These are phyloP conservation scores for Penstemon barbatus DNA, from an alignment of 257 asterid genomes.

Conservation along the genomic window DNA sequence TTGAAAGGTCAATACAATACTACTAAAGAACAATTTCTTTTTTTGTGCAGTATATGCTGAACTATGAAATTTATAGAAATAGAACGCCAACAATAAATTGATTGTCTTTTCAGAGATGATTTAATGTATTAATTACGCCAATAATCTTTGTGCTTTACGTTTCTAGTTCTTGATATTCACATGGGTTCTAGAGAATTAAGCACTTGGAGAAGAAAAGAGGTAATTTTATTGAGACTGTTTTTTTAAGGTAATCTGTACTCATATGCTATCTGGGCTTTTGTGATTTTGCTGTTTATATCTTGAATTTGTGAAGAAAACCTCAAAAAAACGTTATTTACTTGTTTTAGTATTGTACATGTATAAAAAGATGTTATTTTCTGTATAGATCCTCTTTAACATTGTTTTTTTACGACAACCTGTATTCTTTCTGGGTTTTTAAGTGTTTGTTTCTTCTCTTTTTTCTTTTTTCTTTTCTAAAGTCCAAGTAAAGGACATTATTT, in stretches of 20 bases:
- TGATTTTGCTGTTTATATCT: constrained; percentile 21
- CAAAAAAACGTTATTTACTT: neutral
- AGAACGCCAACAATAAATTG: too few relatives aligned
- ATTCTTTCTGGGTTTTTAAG: neutral
- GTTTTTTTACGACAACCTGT: neutral
- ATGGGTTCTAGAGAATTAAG: neutral
- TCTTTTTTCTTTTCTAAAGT: neutral
- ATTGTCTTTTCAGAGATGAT: too few relatives aligned
- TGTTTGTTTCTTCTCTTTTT: neutral
- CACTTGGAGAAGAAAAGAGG: constrained; percentile 13
- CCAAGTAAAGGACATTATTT: neutral
- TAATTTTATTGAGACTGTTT: constrained; percentile 2
- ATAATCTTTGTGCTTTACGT: too few relatives aligned
- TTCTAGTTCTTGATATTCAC: too few relatives aligned
- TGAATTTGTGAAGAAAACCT: neutral
- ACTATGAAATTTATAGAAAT: too few relatives aligned
- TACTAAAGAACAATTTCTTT: too few relatives aligned
- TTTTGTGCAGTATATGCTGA: too few relatives aligned
- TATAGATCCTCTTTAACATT: neutral
- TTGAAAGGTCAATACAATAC: too few relatives aligned
- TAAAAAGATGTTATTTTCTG: neutral
- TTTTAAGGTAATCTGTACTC: constrained; percentile 3
- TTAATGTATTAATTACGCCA: too few relatives aligned
- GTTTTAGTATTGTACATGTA: neutral
- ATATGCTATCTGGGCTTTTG: constrained; percentile 26